Conservation (phyloP, 345 rosid species). For the Diplotaxis tenuifolia region DNA sequence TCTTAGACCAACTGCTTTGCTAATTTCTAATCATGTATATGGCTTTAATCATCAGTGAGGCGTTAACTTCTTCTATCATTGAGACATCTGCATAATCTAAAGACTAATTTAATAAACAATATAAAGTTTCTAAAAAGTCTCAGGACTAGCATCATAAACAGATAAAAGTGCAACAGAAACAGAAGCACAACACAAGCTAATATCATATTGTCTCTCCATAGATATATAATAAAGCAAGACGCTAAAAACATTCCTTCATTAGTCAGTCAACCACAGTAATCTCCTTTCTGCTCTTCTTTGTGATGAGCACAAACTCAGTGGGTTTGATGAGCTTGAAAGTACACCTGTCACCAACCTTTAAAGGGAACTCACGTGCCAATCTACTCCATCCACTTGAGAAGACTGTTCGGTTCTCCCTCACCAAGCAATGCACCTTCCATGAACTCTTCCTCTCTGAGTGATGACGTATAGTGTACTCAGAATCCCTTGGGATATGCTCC, state of each 20-base stretch:
- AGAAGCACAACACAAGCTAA: not conserved
- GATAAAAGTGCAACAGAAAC: not conserved
- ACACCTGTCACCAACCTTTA: conserved; percentile 4
- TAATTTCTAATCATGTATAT: not conserved
- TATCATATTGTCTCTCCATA: conserved; percentile 4
- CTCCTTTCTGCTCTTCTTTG: conserved; percentile 3
- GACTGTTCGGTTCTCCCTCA: conserved; percentile 8
- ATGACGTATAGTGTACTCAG: not conserved
- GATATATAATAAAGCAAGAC: not conserved
- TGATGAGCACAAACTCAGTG: conserved; percentile 9
- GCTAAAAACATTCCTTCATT: not conserved
- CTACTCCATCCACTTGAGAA: conserved; percentile 26
- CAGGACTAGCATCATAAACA: not conserved
- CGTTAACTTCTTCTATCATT: too few species aligned
- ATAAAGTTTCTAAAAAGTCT: not conserved
- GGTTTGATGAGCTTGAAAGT: conserved; percentile 27
- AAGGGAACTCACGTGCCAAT: conserved; percentile 24
- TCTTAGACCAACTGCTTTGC: too few species aligned
- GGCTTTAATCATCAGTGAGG: too few species aligned
- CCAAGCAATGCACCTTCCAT: conserved; percentile 23
- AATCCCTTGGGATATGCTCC: not conserved
- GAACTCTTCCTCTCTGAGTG: not conserved
- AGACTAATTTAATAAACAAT: not conserved
- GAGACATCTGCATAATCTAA: not conserved
- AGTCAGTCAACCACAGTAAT: not conserved